These are phyloP conservation scores for Aphelidium insulamus DNA, from an alignment of 371 early-diverging fungal species.

Conservation along the genomic window DNA sequence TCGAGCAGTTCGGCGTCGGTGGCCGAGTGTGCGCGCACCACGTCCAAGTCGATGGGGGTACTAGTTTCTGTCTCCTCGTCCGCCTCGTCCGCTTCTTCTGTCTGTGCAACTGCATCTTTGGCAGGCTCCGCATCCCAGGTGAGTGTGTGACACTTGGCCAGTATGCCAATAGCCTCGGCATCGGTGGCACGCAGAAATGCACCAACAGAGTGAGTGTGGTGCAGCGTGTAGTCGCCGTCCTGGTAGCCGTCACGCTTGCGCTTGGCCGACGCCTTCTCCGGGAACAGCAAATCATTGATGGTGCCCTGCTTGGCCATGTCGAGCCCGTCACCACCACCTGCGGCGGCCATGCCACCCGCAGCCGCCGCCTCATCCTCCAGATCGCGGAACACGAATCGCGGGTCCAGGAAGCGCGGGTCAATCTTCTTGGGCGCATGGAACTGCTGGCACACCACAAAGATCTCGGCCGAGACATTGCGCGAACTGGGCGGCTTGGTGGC, in stretches of 20 bases:
- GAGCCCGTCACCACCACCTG: constrained; percentile 5
- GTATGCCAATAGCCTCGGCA: constrained; percentile 37
- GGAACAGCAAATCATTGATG: constrained; percentile 13
- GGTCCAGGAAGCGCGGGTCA: constrained; percentile 84
- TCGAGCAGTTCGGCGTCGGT: constrained; percentile 59
- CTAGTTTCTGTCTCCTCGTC: too few species aligned
- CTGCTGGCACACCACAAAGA: constrained; percentile 93
- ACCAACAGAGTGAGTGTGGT: constrained; percentile 37
- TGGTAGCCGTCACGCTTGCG: constrained; percentile 91
- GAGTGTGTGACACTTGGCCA: constrained; percentile 52
- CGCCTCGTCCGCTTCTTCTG: constrained; percentile 10
- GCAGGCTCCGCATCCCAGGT: constrained; percentile 40
- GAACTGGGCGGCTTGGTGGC: constrained; percentile 99
- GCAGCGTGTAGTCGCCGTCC: constrained; percentile 72
- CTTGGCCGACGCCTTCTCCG: constrained; percentile 43
- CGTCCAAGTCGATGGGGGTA: too few species aligned
- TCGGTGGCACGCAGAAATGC: constrained; percentile 53
- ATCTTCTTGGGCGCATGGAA: constrained; percentile 88
- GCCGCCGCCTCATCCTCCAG: constrained; percentile 28
- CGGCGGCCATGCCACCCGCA: not conserved
- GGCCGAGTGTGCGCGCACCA: constrained; percentile 30
- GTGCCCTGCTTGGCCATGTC: constrained; percentile 6
- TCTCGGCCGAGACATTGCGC: constrained; percentile 99
- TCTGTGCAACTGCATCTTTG: constrained; percentile 12
- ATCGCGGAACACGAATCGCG: constrained; percentile 86